Base-by-base conservation (phyloP, 306 rosid species). In the Prinsepia uniflora region DNA sequence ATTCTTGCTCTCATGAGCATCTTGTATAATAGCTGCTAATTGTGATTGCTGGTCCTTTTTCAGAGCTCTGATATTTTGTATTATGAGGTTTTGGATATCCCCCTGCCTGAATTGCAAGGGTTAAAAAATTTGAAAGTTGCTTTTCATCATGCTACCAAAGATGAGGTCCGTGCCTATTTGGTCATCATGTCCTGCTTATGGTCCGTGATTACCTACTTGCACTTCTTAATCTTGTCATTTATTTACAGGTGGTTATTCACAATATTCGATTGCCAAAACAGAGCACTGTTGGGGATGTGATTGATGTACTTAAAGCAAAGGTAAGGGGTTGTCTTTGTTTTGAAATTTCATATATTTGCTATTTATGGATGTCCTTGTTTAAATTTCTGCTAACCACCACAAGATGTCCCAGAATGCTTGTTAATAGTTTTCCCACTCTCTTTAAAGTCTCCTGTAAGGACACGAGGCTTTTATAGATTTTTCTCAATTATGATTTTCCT, bases 101-200 rank as follows among this genome's bases (percentile, higher is more conserved):
- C 97, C 72, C 91, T 89, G 15, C 97, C 96, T 36, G 96, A 91
- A 80, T 73, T 89, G 67, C 90, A 91, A 78, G 83, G 97, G 73
- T 78, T 87, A 30, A 91, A 91, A 71, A 84, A 86, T 62, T 86
- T 91, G 67, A 91, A 87, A 81, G 88, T 91, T 82, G 91, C 96
- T 70, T 84, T 85, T 79, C 93, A 89, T 82, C 90, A 84, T 65
- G 83, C 96, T 45, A 81, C 85, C 56, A 91, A 87, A 79, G 97
- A 87, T 81, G 97, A 91, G 83, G 97, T 91, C 71, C 5, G 86
- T 80, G 44, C 41, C 49, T 49, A 47, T 44, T 67, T 63, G 42
- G 43, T 8, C 17, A 6, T 20, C 8, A 7, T 10, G 22, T 34
- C 17, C 57, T 49, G 39, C 48, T 22, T 49, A 67, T 52, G 57